phyloP scores from a whole-genome alignment of 805 yeast genomes.

The Wickerhamiella hasegawae region DNA sequence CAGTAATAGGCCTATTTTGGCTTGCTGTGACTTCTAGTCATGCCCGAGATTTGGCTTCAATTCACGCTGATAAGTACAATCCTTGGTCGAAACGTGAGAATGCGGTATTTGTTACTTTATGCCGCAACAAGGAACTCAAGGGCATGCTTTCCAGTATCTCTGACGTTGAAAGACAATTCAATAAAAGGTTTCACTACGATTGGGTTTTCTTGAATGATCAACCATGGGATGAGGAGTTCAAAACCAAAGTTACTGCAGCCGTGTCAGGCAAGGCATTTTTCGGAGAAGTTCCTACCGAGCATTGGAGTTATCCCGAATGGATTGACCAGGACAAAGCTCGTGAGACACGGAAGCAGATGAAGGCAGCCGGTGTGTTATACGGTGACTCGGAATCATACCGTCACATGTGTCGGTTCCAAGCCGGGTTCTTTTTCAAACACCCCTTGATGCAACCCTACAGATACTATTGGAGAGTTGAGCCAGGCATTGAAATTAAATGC shows the following conservation, averaged over 20 bases:
- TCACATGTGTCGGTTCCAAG: slow-evolving; percentile 65
- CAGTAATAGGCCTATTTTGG: slow-evolving; percentile 97
- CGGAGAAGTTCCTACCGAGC: slow-evolving; percentile 42
- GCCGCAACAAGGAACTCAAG: slow-evolving; percentile 49
- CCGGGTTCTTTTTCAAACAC: slow-evolving; percentile 55
- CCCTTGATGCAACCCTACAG: slow-evolving; percentile 37
- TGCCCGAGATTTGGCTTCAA: slow-evolving; percentile 53
- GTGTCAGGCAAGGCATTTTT: slow-evolving; percentile 45
- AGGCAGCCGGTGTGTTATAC: slow-evolving; percentile 31
- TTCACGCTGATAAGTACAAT: no score
- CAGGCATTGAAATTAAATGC: slow-evolving; percentile 43
- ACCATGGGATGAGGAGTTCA: slow-evolving; percentile 41
- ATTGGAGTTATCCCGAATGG: slow-evolving; percentile 54
- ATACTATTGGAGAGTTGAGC: slow-evolving; percentile 64
- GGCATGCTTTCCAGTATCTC: slow-evolving; percentile 42
- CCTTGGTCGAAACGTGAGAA: slow-evolving; percentile 40
- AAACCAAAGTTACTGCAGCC: slow-evolving; percentile 27
- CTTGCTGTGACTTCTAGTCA: slow-evolving; percentile 59
- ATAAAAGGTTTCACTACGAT: slow-evolving; percentile 43
- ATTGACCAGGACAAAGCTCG: slow-evolving; percentile 38
- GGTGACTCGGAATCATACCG: slow-evolving; percentile 46
- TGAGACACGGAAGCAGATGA: slow-evolving; percentile 29
- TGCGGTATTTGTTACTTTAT: slow-evolving; percentile 54
- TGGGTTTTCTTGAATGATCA: slow-evolving; percentile 64
- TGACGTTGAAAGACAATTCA: slow-evolving; percentile 50